phyloP scores from a whole-genome alignment of 1,139 yeast species.

The Geotrichum australiense region DNA sequence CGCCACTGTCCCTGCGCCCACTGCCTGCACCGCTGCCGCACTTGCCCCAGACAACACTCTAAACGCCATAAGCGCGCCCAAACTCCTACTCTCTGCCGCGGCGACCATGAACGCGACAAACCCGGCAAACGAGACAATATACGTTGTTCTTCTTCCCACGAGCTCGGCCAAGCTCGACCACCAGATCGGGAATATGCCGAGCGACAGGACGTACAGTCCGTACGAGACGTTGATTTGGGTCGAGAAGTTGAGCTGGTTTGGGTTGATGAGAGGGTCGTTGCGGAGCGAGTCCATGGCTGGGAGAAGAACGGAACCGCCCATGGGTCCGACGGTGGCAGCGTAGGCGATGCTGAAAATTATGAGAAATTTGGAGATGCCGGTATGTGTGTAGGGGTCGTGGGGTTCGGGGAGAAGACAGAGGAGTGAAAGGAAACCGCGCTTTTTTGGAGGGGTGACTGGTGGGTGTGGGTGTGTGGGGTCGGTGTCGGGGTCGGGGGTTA shows the following conservation, averaged over 20 bases:
- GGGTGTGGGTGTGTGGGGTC: no score
- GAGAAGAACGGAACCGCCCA: conserved; percentile 82
- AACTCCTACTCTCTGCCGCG: conserved; percentile 57
- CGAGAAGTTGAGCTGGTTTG: conserved; percentile 44
- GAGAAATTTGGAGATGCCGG: conserved; percentile 42
- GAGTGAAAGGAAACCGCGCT: conserved; percentile 26
- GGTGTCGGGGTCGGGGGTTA: no score
- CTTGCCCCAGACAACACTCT: conserved; percentile 73
- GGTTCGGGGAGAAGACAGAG: conserved; percentile 62
- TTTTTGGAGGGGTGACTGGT: no score
- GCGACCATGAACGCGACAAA: conserved; percentile 66
- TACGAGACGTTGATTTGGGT: conserved; percentile 68
- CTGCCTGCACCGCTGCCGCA: conserved; percentile 80
- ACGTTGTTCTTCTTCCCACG: conserved; percentile 64
- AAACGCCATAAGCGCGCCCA: conserved; percentile 57
- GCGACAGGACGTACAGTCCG: conserved; percentile 64
- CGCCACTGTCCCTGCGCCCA: conserved; percentile 83
- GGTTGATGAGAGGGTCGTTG: conserved; percentile 43
- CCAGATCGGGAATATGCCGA: conserved; percentile 83
- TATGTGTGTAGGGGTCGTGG: conserved; percentile 62
- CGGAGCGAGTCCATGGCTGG: conserved; percentile 53
- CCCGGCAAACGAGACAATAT: conserved; percentile 56
- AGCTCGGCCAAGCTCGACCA: conserved; percentile 77
- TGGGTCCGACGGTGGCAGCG: conserved; percentile 78
- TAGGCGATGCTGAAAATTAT: conserved; percentile 61